Percentiles rank a stretch among this genome's conserved stretches.
phyloP scores from a whole-genome alignment of 352 stramenopile species.

The Thalassiosira hispida region DNA sequence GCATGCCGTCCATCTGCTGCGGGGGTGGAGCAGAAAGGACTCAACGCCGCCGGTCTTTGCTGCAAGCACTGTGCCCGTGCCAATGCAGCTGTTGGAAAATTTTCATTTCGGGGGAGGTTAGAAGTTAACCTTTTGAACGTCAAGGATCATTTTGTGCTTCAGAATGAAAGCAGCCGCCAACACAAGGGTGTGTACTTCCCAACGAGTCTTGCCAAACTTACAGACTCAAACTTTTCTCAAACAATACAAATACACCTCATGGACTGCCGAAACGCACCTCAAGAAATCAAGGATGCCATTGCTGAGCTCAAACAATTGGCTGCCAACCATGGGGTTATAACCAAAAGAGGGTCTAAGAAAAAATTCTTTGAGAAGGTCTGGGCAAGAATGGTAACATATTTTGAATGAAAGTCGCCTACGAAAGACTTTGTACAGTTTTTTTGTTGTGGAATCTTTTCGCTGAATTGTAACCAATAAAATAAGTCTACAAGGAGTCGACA shows the following conservation, averaged over 20 bases:
- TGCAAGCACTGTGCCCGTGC: conserved; percentile 63
- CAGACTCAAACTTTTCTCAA: conserved; percentile 60
- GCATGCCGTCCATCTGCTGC: conserved; percentile 58
- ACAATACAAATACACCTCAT: conserved; percentile 66
- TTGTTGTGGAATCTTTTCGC: too few relatives aligned
- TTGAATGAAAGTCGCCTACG: neutral
- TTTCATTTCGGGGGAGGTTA: too few relatives aligned
- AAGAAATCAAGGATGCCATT: conserved; percentile 50
- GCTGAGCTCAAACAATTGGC: conserved; percentile 38
- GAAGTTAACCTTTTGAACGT: too few relatives aligned
- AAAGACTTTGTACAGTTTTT: too few relatives aligned
- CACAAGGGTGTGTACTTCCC: conserved; percentile 64
- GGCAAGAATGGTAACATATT: conserved; percentile 15
- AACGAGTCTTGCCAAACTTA: conserved; percentile 34
- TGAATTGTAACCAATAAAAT: too few relatives aligned
- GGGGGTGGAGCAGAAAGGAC: conserved; percentile 48
- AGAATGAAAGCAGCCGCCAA: neutral
- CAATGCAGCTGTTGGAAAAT: too few relatives aligned
- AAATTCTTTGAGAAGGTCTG: conserved; percentile 64
- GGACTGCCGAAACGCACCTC: conserved; percentile 57
- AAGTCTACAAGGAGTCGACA: too few relatives aligned
- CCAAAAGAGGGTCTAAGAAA: conserved; percentile 61
- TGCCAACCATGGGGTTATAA: conserved; percentile 25
- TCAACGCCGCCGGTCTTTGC: conserved; percentile 61
- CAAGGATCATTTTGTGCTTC: too few relatives aligned